Evolutionary conservation across 495 filamentous ascomycete genomes (phyloP), one percentile per base, ranked within the genome.

Genomic region (Aspergillus funiculosus): DNA sequence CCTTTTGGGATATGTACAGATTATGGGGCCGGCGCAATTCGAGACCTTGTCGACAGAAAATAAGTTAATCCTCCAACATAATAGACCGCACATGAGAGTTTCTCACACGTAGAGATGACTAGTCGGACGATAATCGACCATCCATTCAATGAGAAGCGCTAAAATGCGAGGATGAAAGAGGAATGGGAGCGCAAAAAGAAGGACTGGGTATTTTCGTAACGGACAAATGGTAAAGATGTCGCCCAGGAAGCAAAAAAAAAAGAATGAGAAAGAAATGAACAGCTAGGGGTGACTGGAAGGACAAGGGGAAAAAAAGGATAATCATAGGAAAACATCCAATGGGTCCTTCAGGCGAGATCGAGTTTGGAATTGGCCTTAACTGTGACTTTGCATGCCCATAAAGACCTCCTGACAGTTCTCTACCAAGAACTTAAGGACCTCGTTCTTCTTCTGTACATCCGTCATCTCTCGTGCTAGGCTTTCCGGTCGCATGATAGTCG

Each of bases 381-480:
- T 39, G 40, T 58, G 60, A 28, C 39, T 47, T 41, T 68, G 62
- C 62, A 70, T 63, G 37, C 63, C 67, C 64, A 64, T 73, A 65
- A 95, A 95, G 30, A 94, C 82, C 47, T 76, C 78, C 45, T 87
- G 78, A 56, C 83, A 88, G 52, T 92, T 81, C 56, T 94, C 89
- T 53, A 94, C 86, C 58, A 95, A 64, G 59, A 89, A 94, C 62
- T 94, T 89, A 54, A 97, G 79, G 10, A 87, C 87, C 36, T 80
- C 72, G 48, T 94, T 94, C 76, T 95, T 95, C 46, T 85, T 78
- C 53, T 91, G 85, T 71, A 94, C 92, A 54, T 99, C 94, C 9
- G 82, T 87, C 85, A 97, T 94, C 62, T 99, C 94, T 44, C 88
- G 82, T 51, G 94, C 86, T 51, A 96, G 70, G 50, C 81, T 88